Percentiles rank a stretch among this genome's conserved stretches.
These are phyloP conservation scores for Epichloe uncinata DNA, from an alignment of 2,329 filamentous ascomycete genomes.

Conservation along the genomic window DNA sequence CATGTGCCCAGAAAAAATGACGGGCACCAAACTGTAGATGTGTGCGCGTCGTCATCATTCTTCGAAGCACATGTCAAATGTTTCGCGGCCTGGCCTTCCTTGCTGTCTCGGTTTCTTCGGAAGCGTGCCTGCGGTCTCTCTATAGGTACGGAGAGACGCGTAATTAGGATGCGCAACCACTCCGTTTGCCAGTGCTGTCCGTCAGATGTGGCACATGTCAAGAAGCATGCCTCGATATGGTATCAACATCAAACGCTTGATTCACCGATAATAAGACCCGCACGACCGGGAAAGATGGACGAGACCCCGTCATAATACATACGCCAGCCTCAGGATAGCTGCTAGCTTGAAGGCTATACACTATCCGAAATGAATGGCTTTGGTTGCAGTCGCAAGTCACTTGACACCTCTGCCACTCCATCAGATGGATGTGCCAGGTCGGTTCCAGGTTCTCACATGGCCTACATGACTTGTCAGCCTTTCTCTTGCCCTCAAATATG, in stretches of 20 bases:
- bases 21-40: no score
- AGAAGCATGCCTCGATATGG: not conserved
- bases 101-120: not conserved
- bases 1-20: no score
- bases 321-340: not conserved
- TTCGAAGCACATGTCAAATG: not conserved
- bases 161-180: no score
- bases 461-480: constrained; percentile 31
- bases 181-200: no score
- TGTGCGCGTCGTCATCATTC: no score
- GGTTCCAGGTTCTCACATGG: constrained; percentile 62
- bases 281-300: not conserved
- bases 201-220: not conserved
- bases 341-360: not conserved
- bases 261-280: no score
- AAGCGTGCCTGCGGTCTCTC: not conserved
- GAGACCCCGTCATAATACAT: not conserved
- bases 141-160: no score
- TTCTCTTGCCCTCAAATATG: not conserved
- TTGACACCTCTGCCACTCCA: not conserved
- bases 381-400: not conserved
- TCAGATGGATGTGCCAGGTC: constrained; percentile 29
- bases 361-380: not conserved
- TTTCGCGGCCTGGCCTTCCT: not conserved
- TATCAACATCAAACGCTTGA: not conserved